phyloP scores from a whole-genome alignment of 257 asterid species.

The Lycium barbarum region DNA sequence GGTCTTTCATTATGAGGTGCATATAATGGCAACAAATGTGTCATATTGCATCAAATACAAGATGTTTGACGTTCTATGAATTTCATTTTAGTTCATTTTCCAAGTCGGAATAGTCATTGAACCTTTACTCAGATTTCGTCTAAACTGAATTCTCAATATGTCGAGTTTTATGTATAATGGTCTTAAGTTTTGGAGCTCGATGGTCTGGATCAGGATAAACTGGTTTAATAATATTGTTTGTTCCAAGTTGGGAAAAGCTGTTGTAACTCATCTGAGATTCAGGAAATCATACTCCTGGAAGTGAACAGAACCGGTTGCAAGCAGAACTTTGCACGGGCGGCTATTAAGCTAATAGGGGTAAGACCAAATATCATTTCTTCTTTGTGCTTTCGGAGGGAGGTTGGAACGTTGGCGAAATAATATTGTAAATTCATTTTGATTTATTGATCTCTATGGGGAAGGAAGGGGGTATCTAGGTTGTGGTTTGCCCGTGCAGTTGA shows the following conservation, averaged over 20 bases:
- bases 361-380: constrained; percentile 36
- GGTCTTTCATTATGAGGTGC: background rate
- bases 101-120: background rate
- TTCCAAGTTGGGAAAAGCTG: constrained; percentile 77
- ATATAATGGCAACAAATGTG: background rate
- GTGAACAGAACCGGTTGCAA: constrained; percentile 91
- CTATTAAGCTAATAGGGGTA: constrained; percentile 87
- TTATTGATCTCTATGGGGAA: background rate
- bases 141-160: background rate
- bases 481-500: background rate
- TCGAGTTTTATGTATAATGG: background rate
- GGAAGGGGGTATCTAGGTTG: background rate
- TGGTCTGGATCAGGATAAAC: background rate
- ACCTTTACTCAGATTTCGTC: background rate
- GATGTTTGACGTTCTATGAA: constrained; percentile 6
- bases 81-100: background rate
- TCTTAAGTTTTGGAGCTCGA: background rate
- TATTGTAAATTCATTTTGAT: background rate
- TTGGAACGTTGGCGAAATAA: background rate
- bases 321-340: constrained; percentile 79
- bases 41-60: background rate
- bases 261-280: constrained; percentile 90
- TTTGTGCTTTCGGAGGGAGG: background rate
- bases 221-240: constrained; percentile 13
- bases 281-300: constrained; percentile 74